Evolutionary conservation across 108 stramenopile species (phyloP).

Genomic region (Chaetoceros muelleri): DNA sequence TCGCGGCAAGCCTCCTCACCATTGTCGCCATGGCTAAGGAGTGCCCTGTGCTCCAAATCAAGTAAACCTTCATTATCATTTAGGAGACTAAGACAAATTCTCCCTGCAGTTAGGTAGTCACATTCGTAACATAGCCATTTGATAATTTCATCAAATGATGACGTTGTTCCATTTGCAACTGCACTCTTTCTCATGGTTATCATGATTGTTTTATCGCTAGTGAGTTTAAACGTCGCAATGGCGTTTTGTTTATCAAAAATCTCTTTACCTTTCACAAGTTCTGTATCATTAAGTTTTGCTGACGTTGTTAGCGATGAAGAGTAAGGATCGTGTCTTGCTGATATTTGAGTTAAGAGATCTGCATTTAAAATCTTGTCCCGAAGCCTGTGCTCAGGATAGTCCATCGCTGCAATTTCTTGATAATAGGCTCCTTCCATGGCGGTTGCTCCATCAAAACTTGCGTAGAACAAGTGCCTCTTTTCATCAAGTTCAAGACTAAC

Average conservation of each 20-base stretch:
- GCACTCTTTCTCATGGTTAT: constrained; percentile 36
- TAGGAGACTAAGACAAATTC: constrained; percentile 55
- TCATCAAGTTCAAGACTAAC: not conserved
- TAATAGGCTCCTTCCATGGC: not conserved
- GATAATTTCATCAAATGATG: constrained; percentile 65
- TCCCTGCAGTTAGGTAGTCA: constrained; percentile 72
- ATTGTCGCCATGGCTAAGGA: too few species aligned
- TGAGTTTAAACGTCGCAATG: constrained; percentile 1
- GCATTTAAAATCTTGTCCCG: not conserved
- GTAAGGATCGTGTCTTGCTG: constrained; percentile 1
- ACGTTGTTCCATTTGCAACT: constrained; percentile 34
- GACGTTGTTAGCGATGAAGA: constrained; percentile 11
- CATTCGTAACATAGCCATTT: constrained; percentile 51
- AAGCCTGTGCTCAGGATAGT: not conserved
- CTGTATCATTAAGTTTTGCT: too few species aligned
- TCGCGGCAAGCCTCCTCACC: constrained; percentile 32
- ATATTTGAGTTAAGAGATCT: not conserved
- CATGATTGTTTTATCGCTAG: constrained; percentile 6
- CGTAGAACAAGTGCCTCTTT: not conserved
- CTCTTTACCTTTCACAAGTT: too few species aligned
- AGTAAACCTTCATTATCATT: constrained; percentile 46
- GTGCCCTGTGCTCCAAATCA: constrained; percentile 28
- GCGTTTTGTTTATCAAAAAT: constrained; percentile 1
- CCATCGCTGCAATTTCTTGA: not conserved
- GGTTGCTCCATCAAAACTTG: not conserved